phyloP scores from a whole-genome alignment of 345 rosid species.

The Camelina sativa region DNA sequence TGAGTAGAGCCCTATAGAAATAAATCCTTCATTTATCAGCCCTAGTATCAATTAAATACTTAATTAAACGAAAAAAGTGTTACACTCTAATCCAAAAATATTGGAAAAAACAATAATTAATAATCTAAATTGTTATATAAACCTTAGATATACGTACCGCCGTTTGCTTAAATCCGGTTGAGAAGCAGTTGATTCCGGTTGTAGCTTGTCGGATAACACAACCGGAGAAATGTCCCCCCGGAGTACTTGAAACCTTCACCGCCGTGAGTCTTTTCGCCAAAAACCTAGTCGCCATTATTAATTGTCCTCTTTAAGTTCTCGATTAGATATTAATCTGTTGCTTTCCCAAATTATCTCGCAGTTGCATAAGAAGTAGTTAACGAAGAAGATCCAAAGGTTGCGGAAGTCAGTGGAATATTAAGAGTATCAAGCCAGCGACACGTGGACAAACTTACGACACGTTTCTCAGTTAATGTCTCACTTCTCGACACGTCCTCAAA shows the following conservation, averaged over 20 bases:
- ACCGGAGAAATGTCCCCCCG: slow-evolving; percentile 36
- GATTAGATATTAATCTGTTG: neutral
- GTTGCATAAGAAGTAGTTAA: slow-evolving; percentile 34
- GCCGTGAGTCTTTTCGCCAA: slow-evolving; percentile 33
- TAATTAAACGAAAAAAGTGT: neutral
- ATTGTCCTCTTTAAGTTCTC: neutral
- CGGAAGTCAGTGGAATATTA: slow-evolving; percentile 25
- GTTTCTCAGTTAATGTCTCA: slow-evolving; percentile 17
- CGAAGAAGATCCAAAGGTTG: slow-evolving; percentile 35
- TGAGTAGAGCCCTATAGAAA: slow-evolving; percentile 27
- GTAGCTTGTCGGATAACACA: slow-evolving; percentile 22
- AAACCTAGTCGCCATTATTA: slow-evolving; percentile 28
- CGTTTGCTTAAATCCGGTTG: slow-evolving; percentile 35
- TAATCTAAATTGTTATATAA: neutral
- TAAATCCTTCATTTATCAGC: neutral
- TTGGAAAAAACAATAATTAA: too few relatives aligned
- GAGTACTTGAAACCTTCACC: slow-evolving; percentile 24
- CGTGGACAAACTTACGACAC: slow-evolving; percentile 31
- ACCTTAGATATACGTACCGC: slow-evolving; percentile 20
- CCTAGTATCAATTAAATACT: neutral
- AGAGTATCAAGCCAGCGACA: slow-evolving; percentile 17
- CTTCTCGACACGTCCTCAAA: slow-evolving; percentile 29
- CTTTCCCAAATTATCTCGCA: slow-evolving; percentile 24
- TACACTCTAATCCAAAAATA: neutral
- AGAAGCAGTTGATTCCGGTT: slow-evolving; percentile 30